Evolutionary conservation across 148 eudicot species (phyloP).

Genomic region (Camellia lanceoleosa): DNA sequence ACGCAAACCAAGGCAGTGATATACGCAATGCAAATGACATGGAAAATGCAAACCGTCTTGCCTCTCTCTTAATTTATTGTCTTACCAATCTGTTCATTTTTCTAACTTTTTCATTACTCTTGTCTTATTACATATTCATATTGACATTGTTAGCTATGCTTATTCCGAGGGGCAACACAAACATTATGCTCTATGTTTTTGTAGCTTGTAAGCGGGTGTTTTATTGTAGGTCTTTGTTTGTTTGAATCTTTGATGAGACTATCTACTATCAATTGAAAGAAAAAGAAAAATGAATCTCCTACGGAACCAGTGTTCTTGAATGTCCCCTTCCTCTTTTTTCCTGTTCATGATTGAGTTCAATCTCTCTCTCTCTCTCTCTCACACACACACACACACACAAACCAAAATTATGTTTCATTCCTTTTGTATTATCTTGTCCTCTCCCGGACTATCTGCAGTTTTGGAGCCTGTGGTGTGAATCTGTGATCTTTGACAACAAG

Average conservation of each 20-base stretch:
- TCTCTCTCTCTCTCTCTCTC: slow-evolving; percentile 3
- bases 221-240: not conserved
- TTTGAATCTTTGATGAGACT: not conserved
- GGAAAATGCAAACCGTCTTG: not conserved
- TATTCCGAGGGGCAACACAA: not conserved
- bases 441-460: not conserved
- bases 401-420: not conserved
- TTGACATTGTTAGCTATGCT: not conserved
- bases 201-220: not conserved
- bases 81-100: not conserved
- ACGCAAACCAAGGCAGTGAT: no score
- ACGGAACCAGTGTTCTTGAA: not conserved
- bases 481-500: not conserved
- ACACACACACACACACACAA: not conserved
- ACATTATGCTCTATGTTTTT: not conserved
- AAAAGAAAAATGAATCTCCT: not conserved
- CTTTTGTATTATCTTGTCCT: not conserved
- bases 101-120: not conserved
- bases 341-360: no score
- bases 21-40: no score
- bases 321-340: not conserved
- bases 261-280: not conserved
- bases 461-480: not conserved
- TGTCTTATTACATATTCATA: not conserved
- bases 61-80: not conserved